A percentile compares a stretch with the other conserved stretches of the same genome.
phyloP scores from a whole-genome alignment of 495 filamentous ascomycete species.

The Trichocladium antarcticum region DNA sequence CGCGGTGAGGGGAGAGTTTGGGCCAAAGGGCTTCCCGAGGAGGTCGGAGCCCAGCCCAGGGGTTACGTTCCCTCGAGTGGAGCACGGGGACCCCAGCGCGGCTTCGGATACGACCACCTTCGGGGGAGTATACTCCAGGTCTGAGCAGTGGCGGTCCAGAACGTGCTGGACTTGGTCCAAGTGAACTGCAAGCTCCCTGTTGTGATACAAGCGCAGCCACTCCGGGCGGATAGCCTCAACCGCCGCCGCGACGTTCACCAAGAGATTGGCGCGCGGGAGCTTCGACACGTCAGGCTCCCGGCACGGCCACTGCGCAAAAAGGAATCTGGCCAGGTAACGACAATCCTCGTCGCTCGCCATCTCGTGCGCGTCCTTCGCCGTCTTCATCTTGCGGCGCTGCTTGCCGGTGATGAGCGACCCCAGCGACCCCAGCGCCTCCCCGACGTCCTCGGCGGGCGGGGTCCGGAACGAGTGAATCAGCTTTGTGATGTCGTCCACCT shows the following conservation, averaged over 20 bases:
- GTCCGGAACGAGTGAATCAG: conserved; percentile 17
- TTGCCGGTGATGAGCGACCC: conserved; percentile 16
- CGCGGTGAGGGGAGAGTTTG: not conserved
- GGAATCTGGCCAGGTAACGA: conserved; percentile 14
- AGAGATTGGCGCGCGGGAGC: not conserved
- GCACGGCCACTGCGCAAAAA: conserved; percentile 30
- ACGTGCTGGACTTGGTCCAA: conserved; percentile 31
- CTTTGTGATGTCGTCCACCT: conserved; percentile 18
- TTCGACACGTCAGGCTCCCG: conserved; percentile 12
- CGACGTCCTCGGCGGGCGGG: conserved; percentile 13
- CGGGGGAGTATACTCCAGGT: not conserved
- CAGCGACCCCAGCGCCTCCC: conserved; percentile 9
- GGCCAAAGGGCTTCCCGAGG: conserved; percentile 1
- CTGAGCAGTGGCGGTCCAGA: conserved; percentile 17
- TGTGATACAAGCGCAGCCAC: conserved; percentile 39
- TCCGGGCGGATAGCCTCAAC: conserved; percentile 34
- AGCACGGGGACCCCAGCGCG: not conserved
- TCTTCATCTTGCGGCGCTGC: conserved; percentile 15
- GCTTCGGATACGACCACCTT: not conserved
- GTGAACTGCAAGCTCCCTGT: conserved; percentile 36
- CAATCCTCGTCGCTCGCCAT: conserved; percentile 20
- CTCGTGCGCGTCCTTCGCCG: conserved; percentile 17
- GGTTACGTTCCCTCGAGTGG: conserved; percentile 13
- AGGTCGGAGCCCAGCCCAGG: conserved; percentile 11
- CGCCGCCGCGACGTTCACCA: conserved; percentile 28